Percentiles rank a stretch among this genome's conserved stretches.
phyloP scores from a whole-genome alignment of 805 yeast species.

The Yarrowia keelungensis region DNA sequence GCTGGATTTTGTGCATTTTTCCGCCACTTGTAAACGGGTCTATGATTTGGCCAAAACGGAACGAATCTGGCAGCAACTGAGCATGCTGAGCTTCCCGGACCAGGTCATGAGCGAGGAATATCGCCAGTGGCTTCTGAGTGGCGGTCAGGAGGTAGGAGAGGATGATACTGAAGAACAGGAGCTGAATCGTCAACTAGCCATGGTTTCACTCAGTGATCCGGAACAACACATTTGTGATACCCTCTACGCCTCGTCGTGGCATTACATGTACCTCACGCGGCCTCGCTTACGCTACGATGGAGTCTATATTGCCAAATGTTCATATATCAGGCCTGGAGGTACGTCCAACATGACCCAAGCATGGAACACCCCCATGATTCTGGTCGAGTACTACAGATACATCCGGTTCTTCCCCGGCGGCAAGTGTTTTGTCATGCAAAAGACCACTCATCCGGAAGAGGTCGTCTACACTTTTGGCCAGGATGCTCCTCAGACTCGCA shows the following conservation, averaged over 20 bases:
- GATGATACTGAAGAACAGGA: constrained; percentile 6
- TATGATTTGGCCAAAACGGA: constrained; percentile 13
- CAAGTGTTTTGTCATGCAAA: constrained; percentile 52
- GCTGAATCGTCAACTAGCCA: constrained; percentile 3
- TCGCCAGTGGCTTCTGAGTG: constrained; percentile 21
- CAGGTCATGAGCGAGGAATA: constrained; percentile 36
- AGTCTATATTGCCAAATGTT: constrained; percentile 82
- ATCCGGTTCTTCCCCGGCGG: constrained; percentile 83
- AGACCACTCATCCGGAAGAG: constrained; percentile 18
- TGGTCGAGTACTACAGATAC: constrained; percentile 89
- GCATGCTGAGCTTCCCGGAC: constrained; percentile 26
- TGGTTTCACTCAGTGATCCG: constrained; percentile 16
- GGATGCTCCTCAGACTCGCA: constrained; percentile 15
- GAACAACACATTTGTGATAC: constrained; percentile 35
- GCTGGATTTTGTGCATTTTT: constrained; percentile 29
- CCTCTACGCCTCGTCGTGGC: constrained; percentile 48
- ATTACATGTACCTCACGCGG: constrained; percentile 62
- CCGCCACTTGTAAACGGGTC: constrained; percentile 14
- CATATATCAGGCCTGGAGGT: constrained; percentile 81
- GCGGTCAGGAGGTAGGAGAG: neutral
- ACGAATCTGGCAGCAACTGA: constrained; percentile 35
- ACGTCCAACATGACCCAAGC: constrained; percentile 58
- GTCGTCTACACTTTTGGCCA: constrained; percentile 34
- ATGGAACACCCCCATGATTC: constrained; percentile 77
- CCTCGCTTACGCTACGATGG: constrained; percentile 86